A percentile compares a stretch with the other conserved stretches of the same genome.
These are phyloP conservation scores for Macadamia integrifolia DNA, from an alignment of 164 flowering plant species.

Conservation along the genomic window DNA sequence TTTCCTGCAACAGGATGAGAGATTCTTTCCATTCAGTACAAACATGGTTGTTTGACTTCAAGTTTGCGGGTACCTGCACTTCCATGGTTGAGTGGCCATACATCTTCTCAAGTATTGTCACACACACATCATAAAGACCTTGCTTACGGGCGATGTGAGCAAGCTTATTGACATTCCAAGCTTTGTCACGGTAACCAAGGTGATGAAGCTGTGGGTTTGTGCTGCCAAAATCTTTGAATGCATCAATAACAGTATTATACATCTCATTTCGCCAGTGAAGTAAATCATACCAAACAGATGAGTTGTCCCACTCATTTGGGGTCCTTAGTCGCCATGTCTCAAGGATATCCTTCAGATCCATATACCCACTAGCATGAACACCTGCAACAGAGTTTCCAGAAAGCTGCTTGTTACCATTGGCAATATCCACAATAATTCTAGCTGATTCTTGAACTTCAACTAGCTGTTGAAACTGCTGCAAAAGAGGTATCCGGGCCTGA, in stretches of 20 bases:
- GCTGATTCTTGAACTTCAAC: constrained; percentile 95
- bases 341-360: constrained; percentile 94
- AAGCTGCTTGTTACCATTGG: constrained; percentile 74
- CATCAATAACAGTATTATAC: constrained; percentile 91
- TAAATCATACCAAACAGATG: constrained; percentile 96
- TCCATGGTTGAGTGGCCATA: constrained; percentile 99
- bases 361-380: constrained; percentile 68
- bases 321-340: constrained; percentile 98
- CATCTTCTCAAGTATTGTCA: constrained; percentile 90
- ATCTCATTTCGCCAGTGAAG: constrained; percentile 99
- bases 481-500: constrained; percentile 76
- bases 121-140: constrained; percentile 94
- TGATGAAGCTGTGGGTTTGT: constrained; percentile 88
- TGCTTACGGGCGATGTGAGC: constrained; percentile 94
- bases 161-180: constrained; percentile 98
- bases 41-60: neutral
- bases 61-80: constrained; percentile 73
- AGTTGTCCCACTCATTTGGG: constrained; percentile 98
- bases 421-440: constrained; percentile 73
- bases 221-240: constrained; percentile 76
- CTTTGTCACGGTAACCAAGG: constrained; percentile 98
- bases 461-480: constrained; percentile 90
- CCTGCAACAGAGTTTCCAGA: constrained; percentile 59
- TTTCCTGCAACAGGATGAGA: neutral
- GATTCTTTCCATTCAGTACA: neutral